Evolutionary conservation across 2,329 filamentous ascomycete genomes (phyloP), one percentile per base, ranked within the genome.

Genomic region (Drechslerella coelobrocha): DNA sequence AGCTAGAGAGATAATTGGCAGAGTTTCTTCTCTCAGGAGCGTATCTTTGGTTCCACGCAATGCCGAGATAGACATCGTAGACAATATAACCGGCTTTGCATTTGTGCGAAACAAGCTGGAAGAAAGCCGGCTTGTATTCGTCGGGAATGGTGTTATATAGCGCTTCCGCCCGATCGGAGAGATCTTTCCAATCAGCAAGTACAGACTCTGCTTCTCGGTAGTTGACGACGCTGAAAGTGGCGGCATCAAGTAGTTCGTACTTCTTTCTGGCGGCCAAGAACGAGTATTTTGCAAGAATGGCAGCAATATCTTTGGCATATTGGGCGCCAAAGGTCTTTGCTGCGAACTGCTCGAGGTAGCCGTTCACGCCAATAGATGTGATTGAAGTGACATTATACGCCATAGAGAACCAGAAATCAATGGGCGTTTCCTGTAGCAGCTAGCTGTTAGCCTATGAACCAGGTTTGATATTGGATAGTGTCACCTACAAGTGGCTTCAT

Each of bases 331-430:
- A 89, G 73, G 86, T 85, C 2, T 85, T 82, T 5, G 81, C 77
- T 1, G 84, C 84, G 82, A 85, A 88, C 2, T 80, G 79, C 17
- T 81, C 76, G 12, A 87, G 80, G 84, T 86, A 89, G 1, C 80
- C 79, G 0, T 80, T 79, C 0, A 84, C 83, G 57, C 83, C 85
- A 50, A 84, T 81, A 0, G 77, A 77, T n/a, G 72, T 61, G 6
- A 73, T 68, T 54, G 69, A 75, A 24, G 72, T 63, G 19, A 84
- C 83, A 75, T 89, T 84, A 76, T 89, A 90, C 0, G 86, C 88
- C 69, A 89, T 81, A 73, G 89, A 86, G 72, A 89, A 80, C 79
- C 86, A 89, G 77, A 89, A 86, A 75, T 81, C 85, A 76, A 89
- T 85, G 19, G 87, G 86, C 14, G 89, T 81, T 79, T 89, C 85